Evolutionary conservation across 164 flowering plant species (phyloP).

Genomic region (Magnolia officinalis): DNA sequence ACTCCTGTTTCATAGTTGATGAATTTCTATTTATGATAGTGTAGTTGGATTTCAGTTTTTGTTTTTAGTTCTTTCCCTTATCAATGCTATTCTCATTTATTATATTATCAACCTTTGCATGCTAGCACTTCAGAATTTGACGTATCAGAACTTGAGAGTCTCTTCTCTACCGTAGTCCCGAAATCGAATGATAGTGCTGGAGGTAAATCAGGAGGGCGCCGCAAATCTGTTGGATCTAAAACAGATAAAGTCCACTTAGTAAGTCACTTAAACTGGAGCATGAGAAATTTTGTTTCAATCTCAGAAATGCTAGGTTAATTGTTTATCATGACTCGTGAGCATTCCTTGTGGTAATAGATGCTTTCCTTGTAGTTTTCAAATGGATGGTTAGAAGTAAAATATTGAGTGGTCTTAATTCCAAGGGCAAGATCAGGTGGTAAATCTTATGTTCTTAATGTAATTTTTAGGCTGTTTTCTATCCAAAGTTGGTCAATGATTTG

Average conservation of each 20-base stretch:
- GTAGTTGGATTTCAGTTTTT: neutral
- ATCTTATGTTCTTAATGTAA: too few relatives aligned
- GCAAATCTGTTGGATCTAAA: slow-evolving; percentile 78
- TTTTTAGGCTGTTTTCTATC: neutral
- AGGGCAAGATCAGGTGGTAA: neutral
- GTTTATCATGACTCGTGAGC: neutral
- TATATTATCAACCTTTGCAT: slow-evolving; percentile 13
- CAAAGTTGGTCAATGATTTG: neutral
- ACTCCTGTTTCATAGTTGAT: neutral
- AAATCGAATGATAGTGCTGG: slow-evolving; percentile 52
- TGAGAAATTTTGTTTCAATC: neutral
- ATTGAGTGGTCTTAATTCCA: neutral
- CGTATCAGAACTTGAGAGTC: slow-evolving; percentile 85
- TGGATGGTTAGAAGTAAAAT: neutral
- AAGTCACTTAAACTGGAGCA: slow-evolving; percentile 10
- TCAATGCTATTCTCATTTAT: slow-evolving; percentile 1
- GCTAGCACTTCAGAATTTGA: slow-evolving; percentile 87
- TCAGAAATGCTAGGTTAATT: neutral
- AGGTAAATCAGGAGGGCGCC: slow-evolving; percentile 59
- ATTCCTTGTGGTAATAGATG: neutral
- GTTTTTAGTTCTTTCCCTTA: neutral
- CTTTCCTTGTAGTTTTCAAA: neutral
- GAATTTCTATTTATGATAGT: neutral
- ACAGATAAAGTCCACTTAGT: slow-evolving; percentile 83
- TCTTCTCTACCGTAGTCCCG: slow-evolving; percentile 78